Percentiles rank a stretch among this genome's conserved stretches.
Conservation (phyloP, 768 basidiomycete genomes). For the Hydnomerulius pinastri region DNA sequence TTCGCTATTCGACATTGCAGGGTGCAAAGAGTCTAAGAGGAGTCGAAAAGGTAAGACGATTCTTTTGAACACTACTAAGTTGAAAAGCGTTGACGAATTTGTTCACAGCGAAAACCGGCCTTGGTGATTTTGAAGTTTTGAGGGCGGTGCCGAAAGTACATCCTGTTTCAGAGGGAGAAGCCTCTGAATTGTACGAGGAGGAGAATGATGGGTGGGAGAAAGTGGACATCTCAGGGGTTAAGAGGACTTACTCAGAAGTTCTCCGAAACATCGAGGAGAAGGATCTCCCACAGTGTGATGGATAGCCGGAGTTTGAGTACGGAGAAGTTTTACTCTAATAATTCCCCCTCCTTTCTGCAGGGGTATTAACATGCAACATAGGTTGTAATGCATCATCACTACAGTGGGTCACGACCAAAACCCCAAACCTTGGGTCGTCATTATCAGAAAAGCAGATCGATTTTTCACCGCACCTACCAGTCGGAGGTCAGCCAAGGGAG, state of each 20-base stretch:
- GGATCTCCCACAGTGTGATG: background rate
- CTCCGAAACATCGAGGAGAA: conserved; percentile 9
- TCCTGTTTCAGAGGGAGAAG: conserved; percentile 12
- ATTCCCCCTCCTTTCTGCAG: no score
- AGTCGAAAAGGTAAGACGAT: conserved; percentile 14
- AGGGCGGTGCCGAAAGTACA: conserved; percentile 18
- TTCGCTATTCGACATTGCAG: conserved; percentile 5
- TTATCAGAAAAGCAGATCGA: no score
- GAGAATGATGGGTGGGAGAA: conserved; percentile 22
- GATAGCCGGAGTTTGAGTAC: no score
- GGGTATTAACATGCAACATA: no score
- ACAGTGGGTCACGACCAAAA: no score
- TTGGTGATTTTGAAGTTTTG: conserved; percentile 25
- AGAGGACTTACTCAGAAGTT: conserved; percentile 26
- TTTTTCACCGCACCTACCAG: no score
- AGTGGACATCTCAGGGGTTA: conserved; percentile 14
- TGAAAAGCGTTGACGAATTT: background rate
- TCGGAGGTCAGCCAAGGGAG: no score
- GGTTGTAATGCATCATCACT: no score
- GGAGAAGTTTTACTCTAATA: no score
- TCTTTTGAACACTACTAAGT: background rate
- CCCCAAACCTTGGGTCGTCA: no score
- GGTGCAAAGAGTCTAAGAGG: conserved; percentile 1
- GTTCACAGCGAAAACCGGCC: conserved; percentile 10
- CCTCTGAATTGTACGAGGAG: conserved; percentile 1